Conservation (phyloP, 192 early-diverging fungal genomes). For the Rhizophagus sp. region DNA sequence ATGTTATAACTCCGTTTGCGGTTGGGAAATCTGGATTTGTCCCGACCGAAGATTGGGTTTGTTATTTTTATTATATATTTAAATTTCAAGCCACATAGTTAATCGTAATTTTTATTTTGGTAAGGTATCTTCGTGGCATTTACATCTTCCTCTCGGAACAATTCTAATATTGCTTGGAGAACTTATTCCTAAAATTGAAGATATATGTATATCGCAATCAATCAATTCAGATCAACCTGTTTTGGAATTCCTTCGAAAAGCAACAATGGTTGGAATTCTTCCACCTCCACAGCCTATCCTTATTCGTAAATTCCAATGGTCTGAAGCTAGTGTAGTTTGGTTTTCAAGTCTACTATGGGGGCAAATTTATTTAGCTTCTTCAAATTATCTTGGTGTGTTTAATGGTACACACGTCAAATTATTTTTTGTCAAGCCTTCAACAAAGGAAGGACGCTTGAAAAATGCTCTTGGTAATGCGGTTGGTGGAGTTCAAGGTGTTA, state of each 20-base stretch:
- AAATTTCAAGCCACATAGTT: neutral
- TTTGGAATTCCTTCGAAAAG: slow-evolving; percentile 50
- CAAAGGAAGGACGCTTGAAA: neutral
- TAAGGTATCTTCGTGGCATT: slow-evolving; percentile 65
- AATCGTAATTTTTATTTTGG: slow-evolving; percentile 35
- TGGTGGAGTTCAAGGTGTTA: neutral
- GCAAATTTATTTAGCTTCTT: slow-evolving; percentile 60
- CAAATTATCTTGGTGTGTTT: slow-evolving; percentile 39
- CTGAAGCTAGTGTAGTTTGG: slow-evolving; percentile 68
- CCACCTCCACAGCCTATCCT: slow-evolving; percentile 54
- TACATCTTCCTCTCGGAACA: slow-evolving; percentile 68
- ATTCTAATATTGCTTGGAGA: slow-evolving; percentile 65
- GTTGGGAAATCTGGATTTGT: slow-evolving; percentile 59
- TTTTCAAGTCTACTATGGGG: slow-evolving; percentile 72
- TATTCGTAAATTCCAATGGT: slow-evolving; percentile 62
- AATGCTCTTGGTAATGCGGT: neutral
- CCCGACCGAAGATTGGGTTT: slow-evolving; percentile 73
- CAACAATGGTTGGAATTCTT: slow-evolving; percentile 44
- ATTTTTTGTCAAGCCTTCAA: neutral
- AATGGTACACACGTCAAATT: slow-evolving; percentile 18
- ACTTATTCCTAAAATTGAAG: slow-evolving; percentile 70
- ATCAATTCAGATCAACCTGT: slow-evolving; percentile 64
- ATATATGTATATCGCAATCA: slow-evolving; percentile 55
- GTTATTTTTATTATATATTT: neutral
- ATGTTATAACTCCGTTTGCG: slow-evolving; percentile 34